These are phyloP conservation scores for Coprinellus micaceus DNA, from an alignment of 768 basidiomycete genomes.

Conservation along the genomic window DNA sequence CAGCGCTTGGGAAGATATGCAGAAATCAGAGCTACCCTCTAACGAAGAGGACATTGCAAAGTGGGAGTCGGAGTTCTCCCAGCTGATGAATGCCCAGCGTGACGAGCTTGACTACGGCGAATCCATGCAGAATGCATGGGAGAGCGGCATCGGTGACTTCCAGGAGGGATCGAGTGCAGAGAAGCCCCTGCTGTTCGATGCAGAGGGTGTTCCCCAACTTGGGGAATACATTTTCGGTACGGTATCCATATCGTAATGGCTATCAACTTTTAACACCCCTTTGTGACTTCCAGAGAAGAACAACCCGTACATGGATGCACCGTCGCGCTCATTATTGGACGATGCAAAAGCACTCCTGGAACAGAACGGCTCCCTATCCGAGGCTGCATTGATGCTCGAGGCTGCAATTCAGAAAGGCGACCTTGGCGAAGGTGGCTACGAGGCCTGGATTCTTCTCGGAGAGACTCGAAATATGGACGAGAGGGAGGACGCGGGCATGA, in stretches of 20 bases:
- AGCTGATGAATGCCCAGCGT: conserved; percentile 66
- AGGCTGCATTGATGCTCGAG: conserved; percentile 84
- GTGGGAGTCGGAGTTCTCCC: conserved; percentile 83
- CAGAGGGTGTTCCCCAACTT: conserved; percentile 73
- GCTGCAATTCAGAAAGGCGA: conserved; percentile 85
- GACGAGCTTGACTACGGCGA: conserved; percentile 63
- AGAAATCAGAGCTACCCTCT: conserved; percentile 54
- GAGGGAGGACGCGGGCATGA: conserved; percentile 78
- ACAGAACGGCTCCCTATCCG: conserved; percentile 80
- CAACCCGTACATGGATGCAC: conserved; percentile 65
- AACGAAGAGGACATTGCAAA: conserved; percentile 62
- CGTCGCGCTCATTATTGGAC: conserved; percentile 49
- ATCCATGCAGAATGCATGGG: conserved; percentile 64
- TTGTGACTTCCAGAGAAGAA: conserved; percentile 64
- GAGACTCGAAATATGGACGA: conserved; percentile 90
- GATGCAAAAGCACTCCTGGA: conserved; percentile 77
- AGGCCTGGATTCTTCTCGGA: conserved; percentile 90
- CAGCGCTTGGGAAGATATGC: conserved; percentile 64
- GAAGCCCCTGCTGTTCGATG: conserved; percentile 49
- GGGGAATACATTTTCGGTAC: conserved; percentile 75
- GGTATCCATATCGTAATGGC: conserved; percentile 17
- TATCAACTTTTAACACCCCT: conserved; percentile 7
- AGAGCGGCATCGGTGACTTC: conserved; percentile 47
- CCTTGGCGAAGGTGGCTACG: conserved; percentile 76
- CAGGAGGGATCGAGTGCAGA: conserved; percentile 30